phyloP scores from a whole-genome alignment of 768 basidiomycete genomes.

The Amanita pseudoporphyria region DNA sequence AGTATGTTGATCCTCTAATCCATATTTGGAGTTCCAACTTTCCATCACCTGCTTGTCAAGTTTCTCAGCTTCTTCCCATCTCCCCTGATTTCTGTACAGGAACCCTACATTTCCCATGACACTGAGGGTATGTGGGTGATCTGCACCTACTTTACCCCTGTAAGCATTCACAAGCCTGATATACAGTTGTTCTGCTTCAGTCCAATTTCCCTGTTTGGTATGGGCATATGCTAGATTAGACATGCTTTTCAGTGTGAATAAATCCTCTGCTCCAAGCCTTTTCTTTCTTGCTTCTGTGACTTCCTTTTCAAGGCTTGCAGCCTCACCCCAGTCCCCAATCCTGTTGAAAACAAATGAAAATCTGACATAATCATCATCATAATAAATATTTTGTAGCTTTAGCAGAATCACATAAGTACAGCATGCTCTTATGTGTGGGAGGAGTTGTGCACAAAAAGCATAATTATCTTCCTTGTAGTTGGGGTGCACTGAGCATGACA shows the following conservation, averaged over 20 bases:
- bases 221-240: not conserved
- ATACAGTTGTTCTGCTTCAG: not conserved
- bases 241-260: not conserved
- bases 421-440: conserved; percentile 5
- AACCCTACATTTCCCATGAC: not conserved
- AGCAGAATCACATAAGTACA: not conserved
- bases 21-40: not conserved
- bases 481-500: conserved; percentile 1
- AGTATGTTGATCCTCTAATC: not conserved
- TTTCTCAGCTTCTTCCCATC: not conserved
- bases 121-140: not conserved
- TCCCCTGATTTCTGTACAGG: not conserved
- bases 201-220: not conserved
- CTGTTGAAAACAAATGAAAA: not conserved
- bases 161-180: not conserved
- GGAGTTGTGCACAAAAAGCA: not conserved
- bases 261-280: not conserved
- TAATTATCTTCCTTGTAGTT: not conserved
- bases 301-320: not conserved
- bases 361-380: not conserved
- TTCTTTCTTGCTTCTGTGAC: not conserved
- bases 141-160: not conserved
- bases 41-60: not conserved
- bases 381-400: not conserved
- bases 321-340: not conserved